Evolutionary conservation across 371 early-diverging fungal species (phyloP).

Genomic region (Phascolomyces articulosus): DNA sequence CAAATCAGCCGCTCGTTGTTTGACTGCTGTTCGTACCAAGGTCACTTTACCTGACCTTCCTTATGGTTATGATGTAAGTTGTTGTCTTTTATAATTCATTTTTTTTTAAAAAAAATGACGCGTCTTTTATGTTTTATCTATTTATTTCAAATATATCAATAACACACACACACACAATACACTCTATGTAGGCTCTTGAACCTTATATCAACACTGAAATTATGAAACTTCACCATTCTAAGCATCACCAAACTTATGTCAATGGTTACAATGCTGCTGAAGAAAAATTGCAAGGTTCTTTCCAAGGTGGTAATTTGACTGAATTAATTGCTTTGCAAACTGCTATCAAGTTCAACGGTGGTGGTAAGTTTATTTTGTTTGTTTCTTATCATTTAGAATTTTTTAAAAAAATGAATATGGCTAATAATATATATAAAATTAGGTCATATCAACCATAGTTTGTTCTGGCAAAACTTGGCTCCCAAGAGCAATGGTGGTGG

Average conservation of each 20-base stretch:
- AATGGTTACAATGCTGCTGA: slow-evolving; percentile 60
- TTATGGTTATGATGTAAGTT: slow-evolving; percentile 67
- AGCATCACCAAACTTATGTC: slow-evolving; percentile 92
- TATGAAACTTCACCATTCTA: slow-evolving; percentile 95
- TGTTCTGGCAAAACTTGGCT: slow-evolving; percentile 96
- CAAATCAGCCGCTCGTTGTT: slow-evolving; percentile 45
- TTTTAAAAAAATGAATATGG: background rate
- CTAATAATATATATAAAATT: background rate
- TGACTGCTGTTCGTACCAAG: slow-evolving; percentile 62
- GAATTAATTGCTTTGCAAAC: slow-evolving; percentile 79
- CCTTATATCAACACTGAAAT: slow-evolving; percentile 94
- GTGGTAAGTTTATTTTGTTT: slow-evolving; percentile 66
- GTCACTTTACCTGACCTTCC: slow-evolving; percentile 78
- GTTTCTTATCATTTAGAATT: background rate
- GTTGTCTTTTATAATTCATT: too few relatives aligned
- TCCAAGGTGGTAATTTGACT: slow-evolving; percentile 71
- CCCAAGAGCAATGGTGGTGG: slow-evolving; percentile 84
- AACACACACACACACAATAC: too few relatives aligned
- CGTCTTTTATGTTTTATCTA: too few relatives aligned
- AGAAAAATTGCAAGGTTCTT: slow-evolving; percentile 76
- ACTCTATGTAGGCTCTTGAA: slow-evolving; percentile 88
- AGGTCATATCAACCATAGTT: slow-evolving; percentile 97
- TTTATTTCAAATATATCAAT: background rate
- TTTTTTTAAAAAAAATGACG: background rate
- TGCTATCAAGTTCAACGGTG: slow-evolving; percentile 93